A percentile compares a stretch with the other conserved stretches of the same genome.
phyloP scores from a whole-genome alignment of 345 rosid genomes.

The Sonneratia caseolaris region DNA sequence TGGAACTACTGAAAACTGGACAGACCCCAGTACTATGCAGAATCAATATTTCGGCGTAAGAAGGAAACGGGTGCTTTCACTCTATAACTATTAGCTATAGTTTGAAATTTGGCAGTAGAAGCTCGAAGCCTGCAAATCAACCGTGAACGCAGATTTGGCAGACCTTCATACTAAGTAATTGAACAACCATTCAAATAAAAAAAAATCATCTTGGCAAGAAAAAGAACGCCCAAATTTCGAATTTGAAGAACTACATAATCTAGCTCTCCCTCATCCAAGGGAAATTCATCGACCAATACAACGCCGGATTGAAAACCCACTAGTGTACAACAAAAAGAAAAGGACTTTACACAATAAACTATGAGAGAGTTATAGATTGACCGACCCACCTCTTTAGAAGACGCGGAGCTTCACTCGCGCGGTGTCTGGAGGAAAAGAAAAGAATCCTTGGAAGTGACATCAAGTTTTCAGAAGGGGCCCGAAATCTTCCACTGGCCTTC shows the following conservation, averaged over 20 bases:
- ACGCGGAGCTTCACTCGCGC: conserved; percentile 17
- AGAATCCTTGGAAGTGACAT: conserved; percentile 40
- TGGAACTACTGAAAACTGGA: background rate
- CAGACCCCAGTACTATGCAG: background rate
- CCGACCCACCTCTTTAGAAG: conserved; percentile 6
- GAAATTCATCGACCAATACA: background rate
- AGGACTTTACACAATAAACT: too few relatives aligned
- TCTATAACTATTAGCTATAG: background rate
- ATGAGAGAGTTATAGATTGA: background rate
- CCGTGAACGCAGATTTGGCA: background rate
- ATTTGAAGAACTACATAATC: background rate
- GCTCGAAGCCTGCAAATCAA: background rate
- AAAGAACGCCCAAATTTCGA: background rate
- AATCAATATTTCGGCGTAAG: background rate
- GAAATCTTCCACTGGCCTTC: background rate
- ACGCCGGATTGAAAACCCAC: background rate
- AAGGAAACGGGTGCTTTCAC: background rate
- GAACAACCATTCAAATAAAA: background rate
- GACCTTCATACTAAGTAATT: background rate
- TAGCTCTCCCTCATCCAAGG: background rate
- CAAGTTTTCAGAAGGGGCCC: background rate
- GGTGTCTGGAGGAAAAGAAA: conserved; percentile 28
- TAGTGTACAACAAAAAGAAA: background rate
- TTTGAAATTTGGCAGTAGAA: background rate
- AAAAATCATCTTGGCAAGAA: background rate